Percentiles rank a stretch among this genome's conserved stretches.
phyloP scores from a whole-genome alignment of 495 filamentous ascomycete genomes.

The Aspergillus wentii region DNA sequence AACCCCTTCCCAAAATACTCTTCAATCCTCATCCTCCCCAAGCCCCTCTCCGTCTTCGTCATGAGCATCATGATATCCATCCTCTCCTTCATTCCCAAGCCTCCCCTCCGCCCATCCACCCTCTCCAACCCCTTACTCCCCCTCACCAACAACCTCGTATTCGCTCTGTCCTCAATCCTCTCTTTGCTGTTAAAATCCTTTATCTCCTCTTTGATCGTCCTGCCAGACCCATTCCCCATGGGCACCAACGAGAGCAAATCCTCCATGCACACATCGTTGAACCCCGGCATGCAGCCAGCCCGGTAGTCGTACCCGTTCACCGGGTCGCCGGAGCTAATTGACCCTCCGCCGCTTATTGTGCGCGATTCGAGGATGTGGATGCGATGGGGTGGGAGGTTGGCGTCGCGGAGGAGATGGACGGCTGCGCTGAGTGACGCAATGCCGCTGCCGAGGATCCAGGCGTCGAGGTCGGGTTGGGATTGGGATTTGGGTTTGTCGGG shows the following conservation, averaged over 20 bases:
- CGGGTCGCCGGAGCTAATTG: constrained; percentile 29
- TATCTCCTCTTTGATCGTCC: constrained; percentile 25
- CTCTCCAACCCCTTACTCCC: constrained; percentile 4
- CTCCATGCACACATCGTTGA: constrained; percentile 31
- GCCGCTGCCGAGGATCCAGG: constrained; percentile 35
- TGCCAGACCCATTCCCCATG: constrained; percentile 14
- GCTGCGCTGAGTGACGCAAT: constrained; percentile 38
- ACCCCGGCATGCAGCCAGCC: constrained; percentile 30
- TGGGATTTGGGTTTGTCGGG: too few species aligned
- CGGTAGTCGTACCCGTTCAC: constrained; percentile 33
- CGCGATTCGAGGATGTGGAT: constrained; percentile 39
- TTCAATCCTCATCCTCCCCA: constrained; percentile 29
- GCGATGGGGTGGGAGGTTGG: constrained; percentile 30
- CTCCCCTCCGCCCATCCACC: constrained; percentile 9
- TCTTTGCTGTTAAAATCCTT: constrained; percentile 13
- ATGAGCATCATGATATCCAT: constrained; percentile 26
- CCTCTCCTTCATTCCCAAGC: constrained; percentile 21
- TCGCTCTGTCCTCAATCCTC: constrained; percentile 2
- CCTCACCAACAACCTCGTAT: constrained; percentile 12
- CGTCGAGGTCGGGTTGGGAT: constrained; percentile 19
- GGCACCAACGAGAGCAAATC: constrained; percentile 31
- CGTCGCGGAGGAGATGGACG: constrained; percentile 37
- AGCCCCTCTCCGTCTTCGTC: constrained; percentile 21
- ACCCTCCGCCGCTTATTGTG: constrained; percentile 23
- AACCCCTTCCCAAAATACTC: constrained; percentile 32